A percentile compares a stretch with the other conserved stretches of the same genome.
Evolutionary conservation across 2,329 filamentous ascomycete species (phyloP).

Genomic region (Aspergillus cejpii): DNA sequence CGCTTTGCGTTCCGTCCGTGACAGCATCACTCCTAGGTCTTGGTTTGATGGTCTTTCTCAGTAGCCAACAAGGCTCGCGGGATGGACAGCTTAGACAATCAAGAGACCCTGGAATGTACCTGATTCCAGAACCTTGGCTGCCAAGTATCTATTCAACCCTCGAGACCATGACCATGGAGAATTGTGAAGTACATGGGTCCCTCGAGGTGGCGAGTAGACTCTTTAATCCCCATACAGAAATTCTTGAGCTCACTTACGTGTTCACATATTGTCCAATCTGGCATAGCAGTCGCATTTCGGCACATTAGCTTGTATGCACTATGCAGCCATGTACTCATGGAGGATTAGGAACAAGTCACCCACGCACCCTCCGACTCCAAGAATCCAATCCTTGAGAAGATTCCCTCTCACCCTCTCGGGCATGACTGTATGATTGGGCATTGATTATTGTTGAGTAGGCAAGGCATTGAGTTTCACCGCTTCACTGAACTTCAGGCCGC

Average conservation of each 20-base stretch:
- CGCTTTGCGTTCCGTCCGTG: slow-evolving; percentile 3
- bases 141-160: not conserved
- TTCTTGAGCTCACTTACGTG: too few species aligned
- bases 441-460: not conserved
- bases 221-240: too few species aligned
- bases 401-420: not conserved
- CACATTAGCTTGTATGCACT: slow-evolving; percentile 6
- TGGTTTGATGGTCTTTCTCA: not conserved
- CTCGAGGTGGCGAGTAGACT: too few species aligned
- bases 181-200: too few species aligned
- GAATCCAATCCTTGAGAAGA: too few species aligned
- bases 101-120: not conserved
- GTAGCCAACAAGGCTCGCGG: not conserved
- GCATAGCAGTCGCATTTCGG: not conserved
- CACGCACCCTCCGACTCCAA: not conserved
- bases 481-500: not conserved
- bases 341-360: not conserved
- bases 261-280: not conserved
- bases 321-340: slow-evolving; percentile 9
- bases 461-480: not conserved
- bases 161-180: too few species aligned
- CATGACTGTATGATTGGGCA: not conserved
- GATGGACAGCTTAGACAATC: not conserved
- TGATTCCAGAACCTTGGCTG: not conserved
- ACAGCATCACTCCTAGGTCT: not conserved